These are phyloP conservation scores for Zizania palustris DNA, from an alignment of 202 grass and related monocot species.

Conservation along the genomic window DNA sequence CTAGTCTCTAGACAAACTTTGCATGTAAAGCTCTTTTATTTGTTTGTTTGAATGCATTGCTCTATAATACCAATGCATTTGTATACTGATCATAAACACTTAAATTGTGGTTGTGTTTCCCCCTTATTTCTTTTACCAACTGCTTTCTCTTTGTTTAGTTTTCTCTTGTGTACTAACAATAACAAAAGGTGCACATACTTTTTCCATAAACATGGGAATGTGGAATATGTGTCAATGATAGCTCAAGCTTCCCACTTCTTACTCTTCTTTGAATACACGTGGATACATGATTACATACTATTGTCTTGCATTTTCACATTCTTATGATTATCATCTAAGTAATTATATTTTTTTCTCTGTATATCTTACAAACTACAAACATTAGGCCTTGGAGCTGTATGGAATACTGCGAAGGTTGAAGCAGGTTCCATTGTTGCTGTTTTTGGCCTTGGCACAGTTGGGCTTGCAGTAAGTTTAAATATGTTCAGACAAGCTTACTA, in stretches of 20 bases:
- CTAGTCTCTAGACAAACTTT: neutral
- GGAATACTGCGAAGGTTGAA: constrained; percentile 99
- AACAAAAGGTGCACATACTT: neutral
- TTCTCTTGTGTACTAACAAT: neutral
- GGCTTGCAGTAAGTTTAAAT: constrained; percentile 86
- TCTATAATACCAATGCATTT: constrained; percentile 20
- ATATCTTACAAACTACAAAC: constrained; percentile 30
- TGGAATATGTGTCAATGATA: constrained; percentile 9
- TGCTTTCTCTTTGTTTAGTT: neutral
- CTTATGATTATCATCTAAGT: constrained; percentile 8
- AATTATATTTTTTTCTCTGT: constrained; percentile 18
- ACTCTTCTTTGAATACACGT: neutral
- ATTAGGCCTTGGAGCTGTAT: constrained; percentile 96
- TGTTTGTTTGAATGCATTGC: constrained; percentile 5
- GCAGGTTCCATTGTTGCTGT: constrained; percentile 79
- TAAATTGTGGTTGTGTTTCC: neutral
- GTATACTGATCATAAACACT: neutral
- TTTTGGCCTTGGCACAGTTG: constrained; percentile 98
- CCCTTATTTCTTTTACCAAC: neutral
- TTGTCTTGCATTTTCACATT: neutral
- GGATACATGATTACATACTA: neutral
- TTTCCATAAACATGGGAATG: neutral
- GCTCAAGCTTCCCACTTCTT: neutral
- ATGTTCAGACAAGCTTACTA: neutral
- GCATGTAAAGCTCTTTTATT: neutral